These are phyloP conservation scores for Leccinum incarnatum DNA, from an alignment of 768 basidiomycete genomes.

Conservation along the genomic window DNA sequence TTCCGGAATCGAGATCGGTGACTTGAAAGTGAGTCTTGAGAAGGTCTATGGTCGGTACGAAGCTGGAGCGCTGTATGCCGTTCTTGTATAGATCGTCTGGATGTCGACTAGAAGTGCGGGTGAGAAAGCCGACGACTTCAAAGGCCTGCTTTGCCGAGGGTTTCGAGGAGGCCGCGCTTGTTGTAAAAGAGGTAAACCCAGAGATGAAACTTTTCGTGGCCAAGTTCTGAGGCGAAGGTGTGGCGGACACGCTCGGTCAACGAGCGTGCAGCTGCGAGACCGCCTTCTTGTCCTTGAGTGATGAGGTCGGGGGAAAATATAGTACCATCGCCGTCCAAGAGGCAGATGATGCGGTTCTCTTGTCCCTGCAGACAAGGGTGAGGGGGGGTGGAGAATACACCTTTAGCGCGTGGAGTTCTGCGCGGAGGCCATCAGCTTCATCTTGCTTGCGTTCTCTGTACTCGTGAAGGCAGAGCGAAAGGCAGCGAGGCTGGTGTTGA, in stretches of 20 bases:
- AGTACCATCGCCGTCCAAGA: slow-evolving; percentile 64
- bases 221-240: slow-evolving; percentile 19
- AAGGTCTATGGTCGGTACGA: slow-evolving; percentile 91
- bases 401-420: slow-evolving; percentile 30
- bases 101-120: slow-evolving; percentile 65
- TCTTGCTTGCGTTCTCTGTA: slow-evolving; percentile 19
- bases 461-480: slow-evolving; percentile 28
- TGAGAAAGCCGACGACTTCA: slow-evolving; percentile 8
- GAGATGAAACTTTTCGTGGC: slow-evolving; percentile 41
- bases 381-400: slow-evolving; percentile 11
- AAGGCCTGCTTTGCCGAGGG: slow-evolving; percentile 38
- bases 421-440: slow-evolving; percentile 11
- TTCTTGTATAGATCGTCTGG: slow-evolving; percentile 98
- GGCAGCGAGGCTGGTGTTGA: slow-evolving; percentile 21
- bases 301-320: slow-evolving; percentile 59
- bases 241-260: slow-evolving; percentile 36
- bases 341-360: slow-evolving; percentile 39
- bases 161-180: slow-evolving; percentile 57
- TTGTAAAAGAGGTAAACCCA: slow-evolving; percentile 65
- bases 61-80: slow-evolving; percentile 93
- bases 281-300: slow-evolving; percentile 53
- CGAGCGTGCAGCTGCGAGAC: slow-evolving; percentile 51
- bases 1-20: slow-evolving; percentile 93
- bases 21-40: slow-evolving; percentile 85
- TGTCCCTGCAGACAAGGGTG: slow-evolving; percentile 12